Percentiles rank a stretch among this genome's conserved stretches.
Evolutionary conservation across 257 asterid species (phyloP).

Genomic region (Salvia miltiorrhiza): DNA sequence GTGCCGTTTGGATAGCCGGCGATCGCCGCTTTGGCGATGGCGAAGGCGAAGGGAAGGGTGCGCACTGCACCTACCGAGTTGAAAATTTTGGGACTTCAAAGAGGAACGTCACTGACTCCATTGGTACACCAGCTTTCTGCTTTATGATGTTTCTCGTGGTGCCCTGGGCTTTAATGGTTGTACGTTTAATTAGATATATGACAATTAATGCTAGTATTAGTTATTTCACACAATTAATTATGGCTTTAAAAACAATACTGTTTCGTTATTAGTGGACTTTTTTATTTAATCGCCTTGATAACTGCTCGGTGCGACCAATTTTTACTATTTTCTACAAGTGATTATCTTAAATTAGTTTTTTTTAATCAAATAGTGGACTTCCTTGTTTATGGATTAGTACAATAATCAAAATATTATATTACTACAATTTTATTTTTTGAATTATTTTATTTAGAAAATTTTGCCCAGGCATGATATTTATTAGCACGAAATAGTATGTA

Average conservation of each 20-base stretch:
- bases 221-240: not conserved
- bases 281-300: not conserved
- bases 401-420: not conserved
- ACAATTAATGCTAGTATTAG: not conserved
- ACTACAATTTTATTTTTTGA: not conserved
- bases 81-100: constrained; percentile 12
- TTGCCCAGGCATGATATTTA: not conserved
- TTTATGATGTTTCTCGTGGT: not conserved
- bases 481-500: not conserved
- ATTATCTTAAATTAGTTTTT: not conserved
- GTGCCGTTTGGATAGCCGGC: constrained; percentile 20
- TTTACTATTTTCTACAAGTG: not conserved
- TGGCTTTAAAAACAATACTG: not conserved
- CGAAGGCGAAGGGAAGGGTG: constrained; percentile 11
- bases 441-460: not conserved
- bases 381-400: not conserved
- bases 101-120: constrained; percentile 11
- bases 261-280: not conserved
- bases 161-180: not conserved
- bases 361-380: not conserved
- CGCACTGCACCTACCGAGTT: constrained; percentile 14
- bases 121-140: not conserved
- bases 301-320: not conserved
- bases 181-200: not conserved
- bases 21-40: constrained; percentile 27